A percentile compares a stretch with the other conserved stretches of the same genome.
Conservation (phyloP, 495 filamentous ascomycete genomes). For the Astrothelium subdiscretum region DNA sequence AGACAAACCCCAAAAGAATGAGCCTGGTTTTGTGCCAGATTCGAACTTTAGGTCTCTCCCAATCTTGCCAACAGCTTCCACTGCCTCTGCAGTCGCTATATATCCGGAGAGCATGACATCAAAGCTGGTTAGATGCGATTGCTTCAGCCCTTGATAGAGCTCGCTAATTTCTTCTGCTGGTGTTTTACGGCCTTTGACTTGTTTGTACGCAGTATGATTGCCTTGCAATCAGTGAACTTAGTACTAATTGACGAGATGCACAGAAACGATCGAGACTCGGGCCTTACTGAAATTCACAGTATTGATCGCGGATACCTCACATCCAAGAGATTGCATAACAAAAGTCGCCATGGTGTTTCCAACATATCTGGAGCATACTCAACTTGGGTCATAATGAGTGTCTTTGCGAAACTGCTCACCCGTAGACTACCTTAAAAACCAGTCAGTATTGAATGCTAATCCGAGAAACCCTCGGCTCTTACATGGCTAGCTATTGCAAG, state of each 20-base stretch:
- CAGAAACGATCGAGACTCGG: background rate
- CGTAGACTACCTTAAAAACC: slow-evolving; percentile 25
- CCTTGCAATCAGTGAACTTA: slow-evolving; percentile 36
- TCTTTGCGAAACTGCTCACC: slow-evolving; percentile 22
- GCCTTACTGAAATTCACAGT: slow-evolving; percentile 85
- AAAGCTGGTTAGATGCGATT: slow-evolving; percentile 73
- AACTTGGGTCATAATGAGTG: slow-evolving; percentile 12
- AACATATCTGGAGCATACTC: slow-evolving; percentile 57
- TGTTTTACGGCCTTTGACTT: slow-evolving; percentile 70
- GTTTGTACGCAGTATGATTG: slow-evolving; percentile 85
- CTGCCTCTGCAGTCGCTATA: slow-evolving; percentile 68
- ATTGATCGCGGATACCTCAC: slow-evolving; percentile 85
- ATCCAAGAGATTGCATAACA: slow-evolving; percentile 83
- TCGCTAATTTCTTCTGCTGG: slow-evolving; percentile 73
- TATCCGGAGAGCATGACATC: slow-evolving; percentile 91
- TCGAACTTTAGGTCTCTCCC: slow-evolving; percentile 65
- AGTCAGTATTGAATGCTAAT: slow-evolving; percentile 8
- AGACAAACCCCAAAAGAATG: slow-evolving; percentile 75
- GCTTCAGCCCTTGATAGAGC: slow-evolving; percentile 71
- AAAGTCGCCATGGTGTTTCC: slow-evolving; percentile 93
- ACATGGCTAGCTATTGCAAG: slow-evolving; percentile 97
- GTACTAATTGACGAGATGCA: background rate
- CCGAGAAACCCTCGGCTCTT: slow-evolving; percentile 29
- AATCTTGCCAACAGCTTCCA: slow-evolving; percentile 75
- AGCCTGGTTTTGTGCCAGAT: slow-evolving; percentile 50